phyloP scores from a whole-genome alignment of 164 flowering plant genomes.

The Brasenia schreberi region DNA sequence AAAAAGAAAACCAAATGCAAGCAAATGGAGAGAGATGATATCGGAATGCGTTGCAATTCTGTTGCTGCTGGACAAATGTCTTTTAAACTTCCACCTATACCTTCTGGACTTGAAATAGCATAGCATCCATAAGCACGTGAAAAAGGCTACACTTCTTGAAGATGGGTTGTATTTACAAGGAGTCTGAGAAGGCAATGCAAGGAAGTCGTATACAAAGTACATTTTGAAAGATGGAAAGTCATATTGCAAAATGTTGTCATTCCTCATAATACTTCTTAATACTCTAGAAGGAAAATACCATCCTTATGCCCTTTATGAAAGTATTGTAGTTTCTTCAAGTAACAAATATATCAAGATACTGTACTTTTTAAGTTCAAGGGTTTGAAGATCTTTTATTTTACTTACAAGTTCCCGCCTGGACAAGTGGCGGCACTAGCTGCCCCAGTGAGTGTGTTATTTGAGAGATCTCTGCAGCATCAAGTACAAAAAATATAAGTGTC shows the following conservation, averaged over 20 bases:
- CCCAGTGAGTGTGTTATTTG: constrained; percentile 1
- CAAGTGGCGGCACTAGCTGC: not conserved
- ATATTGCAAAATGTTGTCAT: not conserved
- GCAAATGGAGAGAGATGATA: not conserved
- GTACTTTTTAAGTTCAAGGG: too few relatives aligned
- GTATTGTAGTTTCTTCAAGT: too few relatives aligned
- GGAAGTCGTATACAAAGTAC: not conserved
- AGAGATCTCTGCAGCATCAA: constrained; percentile 1
- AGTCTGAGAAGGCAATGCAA: not conserved
- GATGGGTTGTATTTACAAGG: not conserved
- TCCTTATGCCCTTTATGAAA: not conserved
- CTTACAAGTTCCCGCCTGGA: not conserved
- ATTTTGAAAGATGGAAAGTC: not conserved
- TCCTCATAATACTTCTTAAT: not conserved
- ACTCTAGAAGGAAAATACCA: not conserved
- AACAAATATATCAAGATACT: too few relatives aligned
- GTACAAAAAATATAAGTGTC: too few relatives aligned
- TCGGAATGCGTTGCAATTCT: not conserved
- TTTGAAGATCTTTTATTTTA: too few relatives aligned
- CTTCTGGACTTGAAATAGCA: not conserved
- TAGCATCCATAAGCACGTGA: not conserved
- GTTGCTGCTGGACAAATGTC: not conserved
- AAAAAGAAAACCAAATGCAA: not conserved
- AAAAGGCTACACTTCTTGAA: not conserved
- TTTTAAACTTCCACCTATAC: not conserved